A percentile compares a stretch with the other conserved stretches of the same genome.
Conservation (phyloP, 2,329 filamentous ascomycete genomes). For the Cercospora janseana region DNA sequence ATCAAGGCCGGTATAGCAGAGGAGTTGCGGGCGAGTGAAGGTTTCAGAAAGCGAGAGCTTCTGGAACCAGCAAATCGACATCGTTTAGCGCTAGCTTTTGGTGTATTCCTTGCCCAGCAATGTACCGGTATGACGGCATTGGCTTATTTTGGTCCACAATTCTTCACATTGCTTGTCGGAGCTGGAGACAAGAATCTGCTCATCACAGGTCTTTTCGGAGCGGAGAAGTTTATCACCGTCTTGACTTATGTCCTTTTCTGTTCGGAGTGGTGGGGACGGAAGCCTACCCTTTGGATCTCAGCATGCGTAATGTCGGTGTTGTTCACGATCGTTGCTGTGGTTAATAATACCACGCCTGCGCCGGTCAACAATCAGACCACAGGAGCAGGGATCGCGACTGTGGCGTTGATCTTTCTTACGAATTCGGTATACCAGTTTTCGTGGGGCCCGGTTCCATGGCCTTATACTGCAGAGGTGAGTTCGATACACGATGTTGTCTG, state of each 20-base stretch:
- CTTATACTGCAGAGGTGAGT: slow-evolving; percentile 45
- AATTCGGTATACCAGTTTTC: slow-evolving; percentile 54
- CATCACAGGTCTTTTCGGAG: slow-evolving; percentile 55
- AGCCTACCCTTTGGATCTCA: slow-evolving; percentile 32
- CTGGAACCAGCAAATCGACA: slow-evolving; percentile 47
- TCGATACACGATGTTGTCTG: neutral
- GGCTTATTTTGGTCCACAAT: slow-evolving; percentile 56
- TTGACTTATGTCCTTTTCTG: slow-evolving; percentile 53
- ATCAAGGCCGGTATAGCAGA: slow-evolving; percentile 50
- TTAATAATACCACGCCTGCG: slow-evolving; percentile 36
- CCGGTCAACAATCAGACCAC: slow-evolving; percentile 32
- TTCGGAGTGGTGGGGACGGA: slow-evolving; percentile 49
- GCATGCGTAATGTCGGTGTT: slow-evolving; percentile 38
- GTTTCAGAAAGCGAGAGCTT: slow-evolving; percentile 42
- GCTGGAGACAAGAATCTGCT: slow-evolving; percentile 47
- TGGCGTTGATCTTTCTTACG: slow-evolving; percentile 57
- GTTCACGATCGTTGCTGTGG: slow-evolving; percentile 38
- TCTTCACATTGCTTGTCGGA: slow-evolving; percentile 54
- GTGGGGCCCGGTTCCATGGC: slow-evolving; percentile 53
- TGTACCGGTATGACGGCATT: slow-evolving; percentile 56
- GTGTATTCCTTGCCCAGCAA: slow-evolving; percentile 54
- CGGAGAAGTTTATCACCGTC: slow-evolving; percentile 52
- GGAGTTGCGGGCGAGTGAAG: slow-evolving; percentile 45
- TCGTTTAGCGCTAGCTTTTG: slow-evolving; percentile 46
- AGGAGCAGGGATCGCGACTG: slow-evolving; percentile 49